phyloP scores from a whole-genome alignment of 163 green algal species.

The Chlamydomonas reinhardtii region DNA sequence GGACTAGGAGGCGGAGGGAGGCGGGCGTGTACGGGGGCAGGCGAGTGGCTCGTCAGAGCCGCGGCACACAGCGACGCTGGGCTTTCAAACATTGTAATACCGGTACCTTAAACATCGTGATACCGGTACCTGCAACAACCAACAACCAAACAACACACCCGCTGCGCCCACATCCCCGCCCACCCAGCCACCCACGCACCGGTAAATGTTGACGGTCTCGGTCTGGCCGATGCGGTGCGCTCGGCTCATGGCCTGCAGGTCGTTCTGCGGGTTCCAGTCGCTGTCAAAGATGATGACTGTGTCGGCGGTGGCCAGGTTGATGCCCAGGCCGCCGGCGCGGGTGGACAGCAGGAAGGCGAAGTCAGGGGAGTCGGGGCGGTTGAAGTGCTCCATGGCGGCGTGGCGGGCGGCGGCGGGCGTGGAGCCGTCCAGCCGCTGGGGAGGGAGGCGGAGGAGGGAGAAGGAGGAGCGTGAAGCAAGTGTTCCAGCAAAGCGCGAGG shows the following conservation, averaged over 20 bases:
- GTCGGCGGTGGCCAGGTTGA: constrained; percentile 97
- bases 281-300: constrained; percentile 82
- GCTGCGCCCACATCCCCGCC: background rate
- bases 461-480: too few relatives aligned
- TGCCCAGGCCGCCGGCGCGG: constrained; percentile 94
- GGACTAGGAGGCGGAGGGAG: background rate
- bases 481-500: too few relatives aligned
- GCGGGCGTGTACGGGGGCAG: too few relatives aligned
- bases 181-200: constrained; percentile 47
- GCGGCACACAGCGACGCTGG: too few relatives aligned
- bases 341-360: constrained; percentile 82
- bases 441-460: too few relatives aligned
- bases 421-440: constrained; percentile 92
- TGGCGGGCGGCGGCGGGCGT: constrained; percentile 85
- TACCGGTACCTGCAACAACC: too few relatives aligned
- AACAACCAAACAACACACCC: too few relatives aligned
- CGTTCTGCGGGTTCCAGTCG: constrained; percentile 93
- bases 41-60: too few relatives aligned
- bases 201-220: constrained; percentile 96
- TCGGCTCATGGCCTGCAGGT: constrained; percentile 90
- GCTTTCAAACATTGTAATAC: too few relatives aligned
- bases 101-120: too few relatives aligned
- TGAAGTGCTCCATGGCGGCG: constrained; percentile 97
- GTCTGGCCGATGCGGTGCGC: constrained; percentile 97
- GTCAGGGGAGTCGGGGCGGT: constrained; percentile 77